phyloP scores from a whole-genome alignment of 805 yeast genomes.

The Barnettozyma sucrosica region DNA sequence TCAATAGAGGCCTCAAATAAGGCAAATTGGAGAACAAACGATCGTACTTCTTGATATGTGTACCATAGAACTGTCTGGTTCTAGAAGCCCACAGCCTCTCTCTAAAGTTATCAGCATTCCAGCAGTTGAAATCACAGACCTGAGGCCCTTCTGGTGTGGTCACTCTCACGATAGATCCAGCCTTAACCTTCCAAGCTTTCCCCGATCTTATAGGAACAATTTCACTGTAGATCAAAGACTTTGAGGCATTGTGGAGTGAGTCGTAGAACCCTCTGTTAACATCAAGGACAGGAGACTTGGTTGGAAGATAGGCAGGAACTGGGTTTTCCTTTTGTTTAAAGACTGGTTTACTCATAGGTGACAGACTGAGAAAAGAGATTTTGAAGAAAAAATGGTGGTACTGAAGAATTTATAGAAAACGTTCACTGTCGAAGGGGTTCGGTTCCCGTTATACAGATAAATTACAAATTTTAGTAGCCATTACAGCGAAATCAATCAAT shows the following conservation, averaged over 20 bases:
- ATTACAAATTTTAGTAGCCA: too few relatives aligned
- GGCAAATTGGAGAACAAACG: constrained; percentile 63
- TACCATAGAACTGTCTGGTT: constrained; percentile 58
- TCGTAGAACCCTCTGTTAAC: constrained; percentile 45
- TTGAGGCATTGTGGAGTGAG: constrained; percentile 36
- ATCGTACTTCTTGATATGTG: constrained; percentile 57
- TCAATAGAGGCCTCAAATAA: constrained; percentile 56
- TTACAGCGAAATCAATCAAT: background rate
- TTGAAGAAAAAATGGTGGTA: background rate
- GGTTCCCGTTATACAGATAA: background rate
- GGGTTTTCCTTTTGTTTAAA: constrained; percentile 31
- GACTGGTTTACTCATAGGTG: constrained; percentile 15
- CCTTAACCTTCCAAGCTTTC: constrained; percentile 57
- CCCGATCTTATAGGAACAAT: constrained; percentile 52
- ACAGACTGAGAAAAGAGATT: background rate
- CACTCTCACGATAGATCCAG: constrained; percentile 51
- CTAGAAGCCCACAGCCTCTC: constrained; percentile 68
- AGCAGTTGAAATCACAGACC: constrained; percentile 62
- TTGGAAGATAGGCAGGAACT: constrained; percentile 51
- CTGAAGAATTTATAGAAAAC: background rate
- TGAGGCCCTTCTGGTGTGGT: constrained; percentile 67
- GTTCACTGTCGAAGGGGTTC: background rate
- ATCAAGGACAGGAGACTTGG: constrained; percentile 45
- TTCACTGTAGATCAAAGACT: constrained; percentile 36
- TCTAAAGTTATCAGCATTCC: constrained; percentile 56